Base-by-base conservation (phyloP, 768 basidiomycete species). In the Myochromella boudieri region DNA sequence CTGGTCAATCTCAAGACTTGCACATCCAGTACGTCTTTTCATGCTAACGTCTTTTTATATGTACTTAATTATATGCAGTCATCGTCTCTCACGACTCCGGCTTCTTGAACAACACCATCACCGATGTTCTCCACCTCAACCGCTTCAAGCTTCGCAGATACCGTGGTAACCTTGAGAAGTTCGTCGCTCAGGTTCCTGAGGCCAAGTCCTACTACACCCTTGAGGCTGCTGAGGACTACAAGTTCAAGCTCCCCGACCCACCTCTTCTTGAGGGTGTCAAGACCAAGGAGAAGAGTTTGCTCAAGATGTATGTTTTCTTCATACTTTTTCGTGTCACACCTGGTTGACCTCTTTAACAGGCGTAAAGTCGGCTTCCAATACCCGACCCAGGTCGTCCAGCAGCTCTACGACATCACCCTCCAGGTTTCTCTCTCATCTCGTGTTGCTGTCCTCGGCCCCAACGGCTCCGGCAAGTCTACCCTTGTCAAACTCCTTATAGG, bases 181-280 rank as follows among this genome's bases (percentile, higher is more conserved):
- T 97, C 72, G 93, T 97, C 63, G 84, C 90, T 70, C 81, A 79
- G 57, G 95, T 97, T 48, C 95, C 95, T 34, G 95, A 97, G 75
- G 95, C 95, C 68, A 95, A 88, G 76, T 91, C 93, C 6, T 97
- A 97, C 81, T 97, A 93, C 79, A 91, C 88, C 52, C 90, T 97
- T 59, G 85, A 95, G 73, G 91, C 94, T 48, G 81, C 83, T 43
- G 94, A 95, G 74, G 91, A 95, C 78, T 97, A 97, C 85, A 88
- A 83, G 75, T 97, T 97, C 85, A 95, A 93, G 83, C 85, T 97
- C 59, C 95, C 95, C 47, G 87, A 92, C 64, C 95, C 95, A 44
- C 95, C 95, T 64, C 84, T 97, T 55, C 88, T 97, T 53, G 95
- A 97, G 56, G 95, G 95, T 87, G 95, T 97, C 76, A 97, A 97